Percentiles rank a stretch among this genome's conserved stretches.
Evolutionary conservation across 495 filamentous ascomycete genomes (phyloP).

Genomic region (Aspergillus taichungensis): DNA sequence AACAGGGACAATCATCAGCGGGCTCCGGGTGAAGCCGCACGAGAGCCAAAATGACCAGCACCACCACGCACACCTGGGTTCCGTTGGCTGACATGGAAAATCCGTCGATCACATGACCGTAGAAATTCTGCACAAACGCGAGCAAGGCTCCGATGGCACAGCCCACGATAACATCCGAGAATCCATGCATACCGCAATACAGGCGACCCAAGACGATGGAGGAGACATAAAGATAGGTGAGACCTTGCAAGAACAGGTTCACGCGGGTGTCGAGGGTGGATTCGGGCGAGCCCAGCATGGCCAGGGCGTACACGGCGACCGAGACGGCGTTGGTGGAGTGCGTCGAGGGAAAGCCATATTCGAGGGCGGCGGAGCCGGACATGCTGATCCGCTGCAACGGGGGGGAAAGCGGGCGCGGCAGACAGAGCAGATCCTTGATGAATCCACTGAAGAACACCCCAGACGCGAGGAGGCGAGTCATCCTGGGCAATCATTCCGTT

Average conservation of each 20-base stretch:
- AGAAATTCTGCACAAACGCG: conserved; percentile 62
- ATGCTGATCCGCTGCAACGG: conserved; percentile 92
- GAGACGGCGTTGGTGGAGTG: conserved; percentile 97
- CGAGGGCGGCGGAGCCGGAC: conserved; percentile 87
- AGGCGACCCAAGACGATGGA: conserved; percentile 85
- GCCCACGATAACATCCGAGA: conserved; percentile 80
- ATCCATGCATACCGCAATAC: conserved; percentile 98
- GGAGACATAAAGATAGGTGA: conserved; percentile 74
- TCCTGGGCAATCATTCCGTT: conserved; percentile 36
- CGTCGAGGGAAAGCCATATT: conserved; percentile 95
- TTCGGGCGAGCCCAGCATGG: conserved; percentile 51
- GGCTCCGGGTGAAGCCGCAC: conserved; percentile 92
- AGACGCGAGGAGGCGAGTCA: conserved; percentile 77
- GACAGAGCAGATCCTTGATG: conserved; percentile 86
- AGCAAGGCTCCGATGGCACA: conserved; percentile 61
- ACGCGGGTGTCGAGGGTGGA: conserved; percentile 39
- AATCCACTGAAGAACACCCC: conserved; percentile 94
- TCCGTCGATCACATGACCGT: conserved; percentile 55
- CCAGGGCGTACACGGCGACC: conserved; percentile 75
- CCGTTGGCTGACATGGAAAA: conserved; percentile 47
- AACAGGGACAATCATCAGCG: conserved; percentile 94
- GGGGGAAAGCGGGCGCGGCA: conserved; percentile 90
- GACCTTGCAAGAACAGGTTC: conserved; percentile 49
- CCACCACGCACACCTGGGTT: conserved; percentile 47
- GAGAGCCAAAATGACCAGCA: conserved; percentile 58